Percentiles rank a stretch among this genome's conserved stretches.
Conservation (phyloP, 1,139 yeast species). For the Scheffersomyces cryptocercus region DNA sequence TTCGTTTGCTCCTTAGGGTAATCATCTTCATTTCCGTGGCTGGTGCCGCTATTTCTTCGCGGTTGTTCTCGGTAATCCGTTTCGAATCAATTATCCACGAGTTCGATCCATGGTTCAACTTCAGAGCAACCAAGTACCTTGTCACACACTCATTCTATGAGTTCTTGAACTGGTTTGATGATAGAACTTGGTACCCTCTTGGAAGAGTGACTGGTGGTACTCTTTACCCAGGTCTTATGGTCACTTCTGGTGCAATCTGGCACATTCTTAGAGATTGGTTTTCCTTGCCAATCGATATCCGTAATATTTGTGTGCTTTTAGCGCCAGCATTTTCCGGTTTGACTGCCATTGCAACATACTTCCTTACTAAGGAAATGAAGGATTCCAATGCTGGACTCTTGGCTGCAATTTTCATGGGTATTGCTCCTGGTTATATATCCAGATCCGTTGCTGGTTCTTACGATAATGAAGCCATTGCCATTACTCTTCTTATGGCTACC, state of each 20-base stretch:
- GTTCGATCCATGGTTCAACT: slow-evolving; percentile 99
- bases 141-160: slow-evolving; percentile 84
- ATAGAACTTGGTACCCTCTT: slow-evolving; percentile 97
- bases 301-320: slow-evolving; percentile 92
- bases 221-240: slow-evolving; percentile 97
- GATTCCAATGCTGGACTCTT: slow-evolving; percentile 86
- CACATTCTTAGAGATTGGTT: slow-evolving; percentile 62
- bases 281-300: slow-evolving; percentile 86
- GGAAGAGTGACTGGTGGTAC: slow-evolving; percentile 99
- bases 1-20: slow-evolving; percentile 56
- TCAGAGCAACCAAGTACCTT: slow-evolving; percentile 88
- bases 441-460: slow-evolving; percentile 98
- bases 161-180: slow-evolving; percentile 97
- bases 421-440: slow-evolving; percentile 98
- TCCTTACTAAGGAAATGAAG: slow-evolving; percentile 87
- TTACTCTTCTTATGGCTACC: slow-evolving; percentile 91
- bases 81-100: slow-evolving; percentile 98
- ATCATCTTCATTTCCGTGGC: slow-evolving; percentile 71
- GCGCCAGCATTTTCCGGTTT: slow-evolving; percentile 97
- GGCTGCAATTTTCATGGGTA: slow-evolving; percentile 94
- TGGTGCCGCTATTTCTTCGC: slow-evolving; percentile 88
- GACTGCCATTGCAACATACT: slow-evolving; percentile 90
- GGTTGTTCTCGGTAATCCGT: slow-evolving; percentile 77
- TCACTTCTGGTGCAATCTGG: slow-evolving; percentile 90
- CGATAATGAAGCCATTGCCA: slow-evolving; percentile 99